Percentiles rank a stretch among this genome's conserved stretches.
Evolutionary conservation across 176 grass and related monocot genomes (phyloP).

Genomic region (Cymbopogon citratus): DNA sequence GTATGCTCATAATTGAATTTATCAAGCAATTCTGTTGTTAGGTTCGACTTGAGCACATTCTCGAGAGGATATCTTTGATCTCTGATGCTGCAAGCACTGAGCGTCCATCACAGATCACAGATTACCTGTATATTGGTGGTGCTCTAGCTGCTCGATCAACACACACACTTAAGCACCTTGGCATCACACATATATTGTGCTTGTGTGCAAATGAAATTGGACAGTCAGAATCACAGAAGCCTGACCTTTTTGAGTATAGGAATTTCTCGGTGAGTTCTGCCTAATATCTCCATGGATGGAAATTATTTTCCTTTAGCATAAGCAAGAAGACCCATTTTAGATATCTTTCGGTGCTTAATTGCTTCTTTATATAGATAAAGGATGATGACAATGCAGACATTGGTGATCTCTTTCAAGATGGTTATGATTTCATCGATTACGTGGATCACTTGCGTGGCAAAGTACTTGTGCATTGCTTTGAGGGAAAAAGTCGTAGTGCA

Average conservation of each 20-base stretch:
- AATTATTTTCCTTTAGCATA: not conserved
- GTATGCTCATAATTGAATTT: not conserved
- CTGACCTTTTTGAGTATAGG: slow-evolving; percentile 64
- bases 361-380: slow-evolving; percentile 49
- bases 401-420: slow-evolving; percentile 72
- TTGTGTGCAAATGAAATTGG: slow-evolving; percentile 93
- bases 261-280: slow-evolving; percentile 73
- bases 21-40: slow-evolving; percentile 27
- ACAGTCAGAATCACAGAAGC: slow-evolving; percentile 78
- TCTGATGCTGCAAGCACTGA: slow-evolving; percentile 93
- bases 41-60: slow-evolving; percentile 93
- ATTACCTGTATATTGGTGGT: slow-evolving; percentile 81
- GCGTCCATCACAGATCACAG: slow-evolving; percentile 71
- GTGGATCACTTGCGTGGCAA: slow-evolving; percentile 56
- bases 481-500: slow-evolving; percentile 84
- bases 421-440: slow-evolving; percentile 83
- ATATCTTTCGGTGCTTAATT: not conserved
- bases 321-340: not conserved
- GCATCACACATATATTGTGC: slow-evolving; percentile 85
- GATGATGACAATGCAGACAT: slow-evolving; percentile 92
- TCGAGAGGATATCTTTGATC: slow-evolving; percentile 93
- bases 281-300: not conserved
- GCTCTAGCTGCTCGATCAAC: slow-evolving; percentile 82
- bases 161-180: slow-evolving; percentile 75
- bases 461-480: slow-evolving; percentile 98